These are phyloP conservation scores for Thielaviopsis musarum DNA, from an alignment of 2,329 filamentous ascomycete species.

Conservation along the genomic window DNA sequence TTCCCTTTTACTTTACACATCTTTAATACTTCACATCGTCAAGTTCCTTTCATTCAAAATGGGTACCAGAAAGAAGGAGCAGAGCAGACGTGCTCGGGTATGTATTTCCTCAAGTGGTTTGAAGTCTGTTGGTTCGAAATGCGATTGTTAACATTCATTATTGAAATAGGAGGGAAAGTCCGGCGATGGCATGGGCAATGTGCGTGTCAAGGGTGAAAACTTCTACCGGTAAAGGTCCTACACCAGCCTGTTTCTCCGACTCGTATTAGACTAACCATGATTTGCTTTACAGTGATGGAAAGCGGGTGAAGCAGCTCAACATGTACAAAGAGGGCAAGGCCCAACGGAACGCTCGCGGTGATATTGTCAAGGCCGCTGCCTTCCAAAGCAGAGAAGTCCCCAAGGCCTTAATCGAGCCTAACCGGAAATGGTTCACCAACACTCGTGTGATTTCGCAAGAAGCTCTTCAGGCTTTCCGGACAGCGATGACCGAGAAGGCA, in stretches of 20 bases:
- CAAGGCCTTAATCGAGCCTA: slow-evolving; percentile 77
- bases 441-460: slow-evolving; percentile 79
- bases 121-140: background rate
- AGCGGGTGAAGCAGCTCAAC: slow-evolving; percentile 77
- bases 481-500: slow-evolving; percentile 79
- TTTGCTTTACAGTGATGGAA: slow-evolving; percentile 37
- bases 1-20: slow-evolving; percentile 8
- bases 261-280: slow-evolving; percentile 10
- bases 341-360: slow-evolving; percentile 63
- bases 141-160: background rate
- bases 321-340: slow-evolving; percentile 81
- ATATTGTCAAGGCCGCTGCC: slow-evolving; percentile 67
- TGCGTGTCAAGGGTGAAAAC: slow-evolving; percentile 91
- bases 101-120: background rate
- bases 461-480: slow-evolving; percentile 69
- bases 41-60: slow-evolving; percentile 29
- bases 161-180: slow-evolving; percentile 50
- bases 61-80: slow-evolving; percentile 89
- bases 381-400: slow-evolving; percentile 74
- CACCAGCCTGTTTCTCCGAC: background rate
- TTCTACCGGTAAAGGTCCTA: slow-evolving; percentile 60
- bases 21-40: background rate
- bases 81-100: slow-evolving; percentile 53
- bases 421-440: slow-evolving; percentile 96
- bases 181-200: slow-evolving; percentile 76